These are phyloP conservation scores for Phialophora chinensis DNA, from an alignment of 2,329 filamentous ascomycete species.

Conservation along the genomic window DNA sequence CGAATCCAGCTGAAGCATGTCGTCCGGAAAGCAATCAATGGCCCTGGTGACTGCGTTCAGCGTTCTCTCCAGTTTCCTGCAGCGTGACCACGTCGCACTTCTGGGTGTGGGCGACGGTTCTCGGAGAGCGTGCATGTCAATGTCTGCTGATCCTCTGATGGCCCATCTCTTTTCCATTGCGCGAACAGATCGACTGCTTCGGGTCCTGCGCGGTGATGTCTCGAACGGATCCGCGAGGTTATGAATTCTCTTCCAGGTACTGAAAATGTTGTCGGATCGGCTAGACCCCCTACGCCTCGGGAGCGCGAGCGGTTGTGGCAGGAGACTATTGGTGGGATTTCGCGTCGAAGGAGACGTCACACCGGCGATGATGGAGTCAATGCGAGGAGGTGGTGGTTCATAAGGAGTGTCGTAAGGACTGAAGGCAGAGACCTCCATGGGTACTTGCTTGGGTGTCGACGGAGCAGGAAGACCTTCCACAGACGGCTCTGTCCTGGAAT, in stretches of 20 bases:
- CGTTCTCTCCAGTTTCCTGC: slow-evolving; percentile 22
- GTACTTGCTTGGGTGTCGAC: slow-evolving; percentile 27
- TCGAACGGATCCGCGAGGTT: slow-evolving; percentile 29
- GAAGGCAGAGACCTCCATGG: slow-evolving; percentile 35
- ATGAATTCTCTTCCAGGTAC: background rate
- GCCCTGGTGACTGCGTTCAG: slow-evolving; percentile 30
- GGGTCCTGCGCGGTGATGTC: slow-evolving; percentile 18
- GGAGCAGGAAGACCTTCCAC: slow-evolving; percentile 9
- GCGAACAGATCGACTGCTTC: slow-evolving; percentile 12
- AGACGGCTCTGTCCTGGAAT: slow-evolving; percentile 7
- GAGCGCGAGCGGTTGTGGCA: slow-evolving; percentile 19
- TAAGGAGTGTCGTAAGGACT: slow-evolving; percentile 37
- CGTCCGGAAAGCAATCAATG: slow-evolving; percentile 30
- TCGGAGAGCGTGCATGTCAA: background rate
- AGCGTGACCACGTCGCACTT: slow-evolving; percentile 26
- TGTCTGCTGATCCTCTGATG: background rate
- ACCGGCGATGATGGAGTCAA: slow-evolving; percentile 12
- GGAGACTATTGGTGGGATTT: slow-evolving; percentile 9
- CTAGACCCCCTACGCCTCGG: slow-evolving; percentile 15
- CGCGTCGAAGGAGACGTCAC: background rate
- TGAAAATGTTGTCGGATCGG: slow-evolving; percentile 17
- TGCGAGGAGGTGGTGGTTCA: slow-evolving; percentile 14
- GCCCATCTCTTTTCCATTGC: slow-evolving; percentile 11
- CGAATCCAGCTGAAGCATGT: slow-evolving; percentile 30
- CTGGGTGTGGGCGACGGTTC: slow-evolving; percentile 18